These are phyloP conservation scores for Candida tibetensis DNA, from an alignment of 805 yeast species.

Conservation along the genomic window DNA sequence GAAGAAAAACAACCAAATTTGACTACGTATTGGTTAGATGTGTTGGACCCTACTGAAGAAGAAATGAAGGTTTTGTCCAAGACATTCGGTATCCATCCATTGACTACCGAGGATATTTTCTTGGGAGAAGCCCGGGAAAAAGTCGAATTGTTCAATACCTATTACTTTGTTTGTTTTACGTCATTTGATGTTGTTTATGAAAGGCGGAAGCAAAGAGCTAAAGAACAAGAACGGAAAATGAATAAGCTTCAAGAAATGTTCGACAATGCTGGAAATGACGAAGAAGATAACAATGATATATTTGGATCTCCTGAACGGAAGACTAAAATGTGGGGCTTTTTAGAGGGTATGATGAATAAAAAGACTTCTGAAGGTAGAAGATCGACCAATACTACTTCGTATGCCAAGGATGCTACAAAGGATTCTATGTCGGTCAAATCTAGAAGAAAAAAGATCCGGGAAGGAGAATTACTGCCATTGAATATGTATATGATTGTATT, in stretches of 20 bases:
- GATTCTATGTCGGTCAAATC: constrained; percentile 22
- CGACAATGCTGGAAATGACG: constrained; percentile 18
- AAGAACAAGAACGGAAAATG: constrained; percentile 42
- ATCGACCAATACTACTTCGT: constrained; percentile 1
- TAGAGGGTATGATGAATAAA: constrained; percentile 10
- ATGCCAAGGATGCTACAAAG: constrained; percentile 9
- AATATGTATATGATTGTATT: constrained; percentile 93
- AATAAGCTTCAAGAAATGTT: constrained; percentile 37
- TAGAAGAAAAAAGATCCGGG: constrained; percentile 32
- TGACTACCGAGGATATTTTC: constrained; percentile 93
- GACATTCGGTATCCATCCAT: constrained; percentile 92
- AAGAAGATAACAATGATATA: constrained; percentile 15
- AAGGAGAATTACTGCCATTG: constrained; percentile 75
- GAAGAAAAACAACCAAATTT: constrained; percentile 6
- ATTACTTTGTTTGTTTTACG: constrained; percentile 85
- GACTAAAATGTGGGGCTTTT: constrained; percentile 14
- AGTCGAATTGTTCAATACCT: constrained; percentile 86
- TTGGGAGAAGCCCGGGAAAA: constrained; percentile 93
- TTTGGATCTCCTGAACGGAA: constrained; percentile 17
- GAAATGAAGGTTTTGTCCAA: constrained; percentile 91
- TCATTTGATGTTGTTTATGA: constrained; percentile 67
- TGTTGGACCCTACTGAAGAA: constrained; percentile 89
- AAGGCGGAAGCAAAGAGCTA: constrained; percentile 51
- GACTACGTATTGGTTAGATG: constrained; percentile 80
- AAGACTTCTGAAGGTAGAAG: constrained; percentile 1